These are phyloP conservation scores for Plantago ovata DNA, from an alignment of 257 asterid genomes.

Conservation along the genomic window DNA sequence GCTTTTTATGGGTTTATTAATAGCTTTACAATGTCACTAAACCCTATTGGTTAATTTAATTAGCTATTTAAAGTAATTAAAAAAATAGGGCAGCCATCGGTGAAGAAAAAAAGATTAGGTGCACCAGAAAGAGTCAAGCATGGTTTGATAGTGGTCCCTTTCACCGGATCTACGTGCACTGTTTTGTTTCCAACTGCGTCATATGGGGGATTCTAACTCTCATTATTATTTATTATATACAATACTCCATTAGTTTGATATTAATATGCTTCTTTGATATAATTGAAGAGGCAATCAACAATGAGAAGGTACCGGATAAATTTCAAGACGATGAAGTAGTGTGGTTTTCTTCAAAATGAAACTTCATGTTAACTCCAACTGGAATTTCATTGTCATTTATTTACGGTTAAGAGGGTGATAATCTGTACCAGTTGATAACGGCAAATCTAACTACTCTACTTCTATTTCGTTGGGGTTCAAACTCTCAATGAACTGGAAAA, in stretches of 20 bases:
- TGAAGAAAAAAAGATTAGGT: conserved; percentile 34
- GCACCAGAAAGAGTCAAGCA: conserved; percentile 26
- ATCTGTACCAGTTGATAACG: no score
- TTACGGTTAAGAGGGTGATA: no score
- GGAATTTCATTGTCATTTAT: no score
- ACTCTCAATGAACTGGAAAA: no score
- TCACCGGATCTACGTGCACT: conserved; percentile 17
- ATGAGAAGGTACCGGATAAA: no score
- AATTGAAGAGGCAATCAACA: no score
- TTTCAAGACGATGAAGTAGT: not conserved
- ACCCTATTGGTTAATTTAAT: not conserved
- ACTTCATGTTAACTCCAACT: not conserved
- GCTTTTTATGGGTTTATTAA: conserved; percentile 23
- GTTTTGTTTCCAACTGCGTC: conserved; percentile 26
- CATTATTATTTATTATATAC: conserved; percentile 4
- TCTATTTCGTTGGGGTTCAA: no score
- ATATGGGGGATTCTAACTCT: conserved; percentile 21
- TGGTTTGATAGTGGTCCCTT: conserved; percentile 17
- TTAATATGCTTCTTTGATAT: no score
- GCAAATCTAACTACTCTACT: no score
- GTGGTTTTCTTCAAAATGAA: not conserved
- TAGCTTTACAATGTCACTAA: conserved; percentile 6
- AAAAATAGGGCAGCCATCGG: not conserved
- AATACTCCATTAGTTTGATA: not conserved
- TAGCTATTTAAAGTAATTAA: not conserved